A percentile compares a stretch with the other conserved stretches of the same genome.
Evolutionary conservation across 1,284 basidiomycete genomes (phyloP).

Genomic region (Apiotrichum siamense): DNA sequence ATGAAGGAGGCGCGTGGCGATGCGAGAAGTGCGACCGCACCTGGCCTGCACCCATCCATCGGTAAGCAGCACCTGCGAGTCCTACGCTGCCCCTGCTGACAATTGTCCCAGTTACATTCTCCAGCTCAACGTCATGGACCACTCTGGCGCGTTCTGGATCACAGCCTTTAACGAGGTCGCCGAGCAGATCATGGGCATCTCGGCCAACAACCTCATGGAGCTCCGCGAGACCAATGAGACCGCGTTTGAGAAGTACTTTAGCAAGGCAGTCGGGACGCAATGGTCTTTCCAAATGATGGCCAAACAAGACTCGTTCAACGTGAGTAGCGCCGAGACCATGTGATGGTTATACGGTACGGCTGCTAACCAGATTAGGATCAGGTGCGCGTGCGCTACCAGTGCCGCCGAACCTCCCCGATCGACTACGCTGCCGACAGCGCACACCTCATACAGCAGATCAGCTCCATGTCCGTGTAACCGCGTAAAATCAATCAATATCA

Average conservation of each 20-base stretch:
- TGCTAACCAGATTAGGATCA: slow-evolving; percentile 56
- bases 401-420: slow-evolving; percentile 60
- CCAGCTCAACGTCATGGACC: slow-evolving; percentile 79
- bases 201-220: slow-evolving; percentile 71
- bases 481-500: no score
- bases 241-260: slow-evolving; percentile 60
- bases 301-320: slow-evolving; percentile 80
- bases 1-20: slow-evolving; percentile 66
- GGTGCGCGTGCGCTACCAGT: slow-evolving; percentile 72
- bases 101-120: slow-evolving; percentile 78
- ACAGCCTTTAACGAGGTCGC: slow-evolving; percentile 95
- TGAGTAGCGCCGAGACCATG: no score
- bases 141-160: slow-evolving; percentile 84
- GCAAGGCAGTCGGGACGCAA: slow-evolving; percentile 61
- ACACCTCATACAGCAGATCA: slow-evolving; percentile 54
- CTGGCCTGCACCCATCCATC: slow-evolving; percentile 68
- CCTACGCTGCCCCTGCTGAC: background rate
- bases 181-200: slow-evolving; percentile 65
- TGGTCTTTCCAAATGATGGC: slow-evolving; percentile 84
- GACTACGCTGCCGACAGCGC: slow-evolving; percentile 68
- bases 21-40: slow-evolving; percentile 90
- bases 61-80: slow-evolving; percentile 53
- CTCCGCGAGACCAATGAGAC: slow-evolving; percentile 56
- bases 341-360: no score
- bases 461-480: slow-evolving; percentile 27